Evolutionary conservation across 2,329 filamentous ascomycete genomes (phyloP), one percentile per base, ranked within the genome.

Genomic region (Lojkania enalia): DNA sequence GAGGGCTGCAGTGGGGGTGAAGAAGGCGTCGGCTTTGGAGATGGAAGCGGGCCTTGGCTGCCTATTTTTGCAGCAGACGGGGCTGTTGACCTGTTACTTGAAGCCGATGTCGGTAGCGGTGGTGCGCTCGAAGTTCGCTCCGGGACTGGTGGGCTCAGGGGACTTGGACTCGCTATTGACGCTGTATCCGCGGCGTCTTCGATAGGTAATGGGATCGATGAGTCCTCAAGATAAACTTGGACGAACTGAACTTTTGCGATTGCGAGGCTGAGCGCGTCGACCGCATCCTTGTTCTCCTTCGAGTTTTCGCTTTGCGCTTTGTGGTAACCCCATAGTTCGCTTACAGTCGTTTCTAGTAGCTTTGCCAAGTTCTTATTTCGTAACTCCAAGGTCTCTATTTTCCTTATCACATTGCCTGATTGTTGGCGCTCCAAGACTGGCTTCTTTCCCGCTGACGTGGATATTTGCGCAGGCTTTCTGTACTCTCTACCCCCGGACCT

Each of bases 341-440:
- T 70, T 16, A 89, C 78, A 1, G 84, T 83, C 49, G 83, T 81
- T 41, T 85, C 82, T 7, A 92, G 77, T 77, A 91, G 82, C 20
- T 74, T 71, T 1, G 86, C 84, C 14, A 92, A 69, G 47, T 83
- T 79, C 52, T 76, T 77, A 55, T 90, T 90, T 35, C 87, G 79
- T 39, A 71, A 73, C 57, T 90, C 84, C 50, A 89, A 70, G 4
- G 52, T 57, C 41, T 61, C 61, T n/a, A 70, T 55, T 42, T 60
- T 70, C 43, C 51, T 57, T 6, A 63, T 25, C 2, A 57, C 48
- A 33, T 63, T 60, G 27, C 42, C 35, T 9, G 65, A 67, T 7
- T 51, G 42, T 11, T 35, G 40, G 40, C 60, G 57, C 13, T 57
- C 55, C 1, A 64, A 20, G 7, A 39, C 48, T 30, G 63, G 61